Conservation (phyloP, 805 yeast genomes). For the Zygosaccharomyces gambellarensis region DNA sequence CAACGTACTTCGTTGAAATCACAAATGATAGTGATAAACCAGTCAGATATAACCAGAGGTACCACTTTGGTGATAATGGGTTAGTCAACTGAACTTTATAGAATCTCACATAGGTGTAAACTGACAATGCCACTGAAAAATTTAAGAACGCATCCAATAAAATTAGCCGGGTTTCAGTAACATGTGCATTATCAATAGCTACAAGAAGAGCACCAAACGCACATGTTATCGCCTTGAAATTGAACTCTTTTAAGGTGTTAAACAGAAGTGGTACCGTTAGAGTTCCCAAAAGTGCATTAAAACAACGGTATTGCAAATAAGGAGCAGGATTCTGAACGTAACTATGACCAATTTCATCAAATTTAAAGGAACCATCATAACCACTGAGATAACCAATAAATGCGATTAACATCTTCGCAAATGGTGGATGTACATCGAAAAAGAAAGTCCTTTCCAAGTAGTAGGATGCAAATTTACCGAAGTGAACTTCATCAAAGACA, state of each 20-base stretch:
- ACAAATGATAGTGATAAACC: slow-evolving; percentile 88
- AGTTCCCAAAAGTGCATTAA: slow-evolving; percentile 77
- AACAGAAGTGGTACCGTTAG: slow-evolving; percentile 80
- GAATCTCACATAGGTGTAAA: slow-evolving; percentile 75
- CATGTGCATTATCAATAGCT: slow-evolving; percentile 84
- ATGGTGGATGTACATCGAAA: slow-evolving; percentile 97
- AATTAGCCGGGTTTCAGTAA: slow-evolving; percentile 84
- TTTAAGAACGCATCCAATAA: slow-evolving; percentile 86
- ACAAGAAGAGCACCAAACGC: slow-evolving; percentile 71
- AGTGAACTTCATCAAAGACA: slow-evolving; percentile 83
- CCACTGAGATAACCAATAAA: slow-evolving; percentile 84
- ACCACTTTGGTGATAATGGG: slow-evolving; percentile 75
- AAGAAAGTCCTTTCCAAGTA: slow-evolving; percentile 87
- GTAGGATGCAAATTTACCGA: slow-evolving; percentile 80
- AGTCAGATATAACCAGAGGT: slow-evolving; percentile 78
- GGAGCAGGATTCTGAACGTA: slow-evolving; percentile 80
- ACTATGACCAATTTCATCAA: slow-evolving; percentile 81
- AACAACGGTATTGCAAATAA: slow-evolving; percentile 72
- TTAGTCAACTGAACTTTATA: slow-evolving; percentile 55
- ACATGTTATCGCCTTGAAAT: slow-evolving; percentile 74
- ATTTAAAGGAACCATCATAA: slow-evolving; percentile 87
- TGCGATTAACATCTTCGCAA: slow-evolving; percentile 90
- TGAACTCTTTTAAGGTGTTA: slow-evolving; percentile 78
- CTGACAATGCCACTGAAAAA: slow-evolving; percentile 73
- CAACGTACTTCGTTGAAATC: slow-evolving; percentile 93